Evolutionary conservation across 805 yeast genomes (phyloP), one percentile per base, ranked within the genome.

Genomic region (Cyberlindnera mississippiensis): DNA sequence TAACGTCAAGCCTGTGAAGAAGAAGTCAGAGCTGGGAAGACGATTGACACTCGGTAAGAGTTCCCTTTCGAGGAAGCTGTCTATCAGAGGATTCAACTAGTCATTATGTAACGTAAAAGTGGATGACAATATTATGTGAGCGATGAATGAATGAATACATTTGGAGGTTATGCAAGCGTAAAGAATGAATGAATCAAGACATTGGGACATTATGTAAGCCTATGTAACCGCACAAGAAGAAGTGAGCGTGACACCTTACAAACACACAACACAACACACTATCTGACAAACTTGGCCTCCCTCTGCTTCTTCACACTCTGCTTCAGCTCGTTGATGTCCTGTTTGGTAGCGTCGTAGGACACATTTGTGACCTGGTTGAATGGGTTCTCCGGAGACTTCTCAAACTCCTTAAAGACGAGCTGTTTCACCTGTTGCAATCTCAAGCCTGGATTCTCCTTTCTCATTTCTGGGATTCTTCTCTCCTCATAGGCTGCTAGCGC

Each of bases 301-400:
- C 78, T 73, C 48, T 68, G 59, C 36, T 61, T 53, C 55, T 71
- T 71, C 37, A 82, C 73, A 20, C 71, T 75, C 6, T 65, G 66
- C 62, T 73, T 75, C 60, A 68, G 67, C 6, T 52, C 58, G 9
- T 48, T 56, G 42, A 80, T 67, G 17, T 82, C 86, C 2, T 64
- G 74, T 42, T 66, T 57, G 8, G 73, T 55, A 13, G 95, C 88
- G 56, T 86, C 81, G 67, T 69, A 82, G 31, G 65, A 59, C 28
- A 82, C 69, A 46, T 73, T 80, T 27, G 85, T 80, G 16, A 31
- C 53, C 64, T 82, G 89, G 68, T 86, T 86, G 78, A 86, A 81
- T 35, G 96, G 96, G 62, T 86, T 86, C 55, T 83, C 88, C 14
- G 80, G 79, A 35, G 82, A 72, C 67, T 83, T 85, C 63, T 82